Evolutionary conservation across 1,139 yeast species (phyloP).

Genomic region (Protomyces inundatus): DNA sequence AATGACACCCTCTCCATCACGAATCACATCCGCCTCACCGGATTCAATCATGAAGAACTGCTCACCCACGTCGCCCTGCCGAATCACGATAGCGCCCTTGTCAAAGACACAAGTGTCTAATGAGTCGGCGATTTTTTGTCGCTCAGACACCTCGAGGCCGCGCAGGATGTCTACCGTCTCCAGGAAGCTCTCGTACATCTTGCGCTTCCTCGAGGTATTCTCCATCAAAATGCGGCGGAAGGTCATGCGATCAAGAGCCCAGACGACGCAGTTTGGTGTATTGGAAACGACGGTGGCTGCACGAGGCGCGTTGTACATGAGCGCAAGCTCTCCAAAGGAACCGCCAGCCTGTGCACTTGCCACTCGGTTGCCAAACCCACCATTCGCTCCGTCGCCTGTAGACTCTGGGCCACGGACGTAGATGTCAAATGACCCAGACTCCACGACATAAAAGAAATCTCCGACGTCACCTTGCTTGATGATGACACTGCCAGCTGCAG

Average conservation of each 20-base stretch:
- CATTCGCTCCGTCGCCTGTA: constrained; percentile 11
- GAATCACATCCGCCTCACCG: constrained; percentile 74
- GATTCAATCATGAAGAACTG: constrained; percentile 83
- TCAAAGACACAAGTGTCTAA: constrained; percentile 70
- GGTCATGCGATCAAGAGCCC: constrained; percentile 92
- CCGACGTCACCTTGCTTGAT: constrained; percentile 96
- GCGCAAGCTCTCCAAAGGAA: constrained; percentile 91
- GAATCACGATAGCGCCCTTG: constrained; percentile 68
- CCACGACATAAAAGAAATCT: constrained; percentile 85
- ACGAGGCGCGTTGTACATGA: constrained; percentile 96
- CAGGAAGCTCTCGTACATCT: constrained; percentile 82
- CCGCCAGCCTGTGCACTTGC: constrained; percentile 77
- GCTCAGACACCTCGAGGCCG: constrained; percentile 67
- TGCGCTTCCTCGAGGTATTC: constrained; percentile 83
- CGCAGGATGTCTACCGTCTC: constrained; percentile 79
- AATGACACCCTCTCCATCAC: constrained; percentile 56
- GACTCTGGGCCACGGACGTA: constrained; percentile 47
- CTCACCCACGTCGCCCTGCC: constrained; percentile 88
- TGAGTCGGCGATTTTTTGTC: constrained; percentile 92
- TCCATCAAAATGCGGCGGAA: constrained; percentile 87
- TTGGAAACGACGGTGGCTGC: constrained; percentile 86
- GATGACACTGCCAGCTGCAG: constrained; percentile 50
- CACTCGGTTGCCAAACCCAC: constrained; percentile 52
- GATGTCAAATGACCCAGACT: constrained; percentile 76
- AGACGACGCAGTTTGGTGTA: constrained; percentile 50